Conservation (phyloP, 2,329 filamentous ascomycete genomes). For the Immersiporthe knoxdaviesiana region DNA sequence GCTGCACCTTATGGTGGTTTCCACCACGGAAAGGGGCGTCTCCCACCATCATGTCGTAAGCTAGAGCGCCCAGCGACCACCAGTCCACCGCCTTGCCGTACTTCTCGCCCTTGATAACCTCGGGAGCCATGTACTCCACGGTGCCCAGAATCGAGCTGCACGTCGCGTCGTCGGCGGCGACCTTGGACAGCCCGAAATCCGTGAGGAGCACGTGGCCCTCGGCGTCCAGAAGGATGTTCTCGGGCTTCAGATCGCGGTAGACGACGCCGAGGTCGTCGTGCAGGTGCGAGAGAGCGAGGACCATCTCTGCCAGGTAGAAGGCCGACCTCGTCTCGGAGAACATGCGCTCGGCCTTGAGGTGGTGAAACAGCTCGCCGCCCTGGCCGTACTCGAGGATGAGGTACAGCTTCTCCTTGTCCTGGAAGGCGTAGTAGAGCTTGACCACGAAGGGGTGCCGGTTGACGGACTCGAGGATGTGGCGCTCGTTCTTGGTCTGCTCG, state of each 20-base stretch:
- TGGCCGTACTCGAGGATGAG: conserved; percentile 97
- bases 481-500: conserved; percentile 97
- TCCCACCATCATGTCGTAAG: conserved; percentile 90
- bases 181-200: conserved; percentile 96
- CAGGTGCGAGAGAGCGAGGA: conserved; percentile 89
- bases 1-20: conserved; percentile 93
- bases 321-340: conserved; percentile 86
- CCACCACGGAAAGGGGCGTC: conserved; percentile 86
- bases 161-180: conserved; percentile 71
- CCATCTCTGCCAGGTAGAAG: conserved; percentile 99
- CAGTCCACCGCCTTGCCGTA: conserved; percentile 97
- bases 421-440: conserved; percentile 97
- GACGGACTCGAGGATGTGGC: conserved; percentile 91
- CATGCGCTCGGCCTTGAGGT: conserved; percentile 91
- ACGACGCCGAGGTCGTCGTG: conserved; percentile 92
- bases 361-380: conserved; percentile 95
- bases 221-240: conserved; percentile 91
- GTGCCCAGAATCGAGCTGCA: conserved; percentile 94
- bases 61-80: conserved; percentile 96
- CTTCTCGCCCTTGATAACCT: conserved; percentile 83
- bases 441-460: conserved; percentile 97
- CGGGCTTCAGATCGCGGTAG: conserved; percentile 95
- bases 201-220: conserved; percentile 93
- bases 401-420: conserved; percentile 97
- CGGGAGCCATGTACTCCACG: conserved; percentile 98